These are phyloP conservation scores for Calocybe gambosa DNA, from an alignment of 1,284 basidiomycete genomes.

Conservation along the genomic window DNA sequence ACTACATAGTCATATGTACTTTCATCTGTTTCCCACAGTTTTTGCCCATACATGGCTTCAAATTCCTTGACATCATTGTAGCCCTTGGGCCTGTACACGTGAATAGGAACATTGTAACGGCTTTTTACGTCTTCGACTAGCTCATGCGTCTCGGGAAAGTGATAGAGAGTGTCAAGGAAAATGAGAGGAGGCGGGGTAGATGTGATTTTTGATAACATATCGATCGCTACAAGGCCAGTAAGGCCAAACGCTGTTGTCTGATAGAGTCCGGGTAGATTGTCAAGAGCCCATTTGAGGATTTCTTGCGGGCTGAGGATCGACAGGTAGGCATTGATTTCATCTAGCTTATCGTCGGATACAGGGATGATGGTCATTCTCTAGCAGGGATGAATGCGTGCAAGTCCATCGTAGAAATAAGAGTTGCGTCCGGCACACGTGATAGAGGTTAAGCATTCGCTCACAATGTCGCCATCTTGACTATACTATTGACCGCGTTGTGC, in stretches of 20 bases:
- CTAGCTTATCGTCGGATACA: constrained; percentile 56
- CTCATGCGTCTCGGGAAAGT: constrained; percentile 90
- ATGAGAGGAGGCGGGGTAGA: constrained; percentile 66
- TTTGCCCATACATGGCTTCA: constrained; percentile 75
- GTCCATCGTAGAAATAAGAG: constrained; percentile 1
- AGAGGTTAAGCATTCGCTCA: background rate
- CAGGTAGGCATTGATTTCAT: constrained; percentile 69
- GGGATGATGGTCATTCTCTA: constrained; percentile 30
- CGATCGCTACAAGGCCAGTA: constrained; percentile 85
- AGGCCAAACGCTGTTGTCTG: constrained; percentile 95
- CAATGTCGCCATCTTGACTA: background rate
- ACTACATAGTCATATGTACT: constrained; percentile 88
- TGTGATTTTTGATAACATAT: constrained; percentile 85
- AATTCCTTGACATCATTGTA: constrained; percentile 73
- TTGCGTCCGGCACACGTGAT: background rate
- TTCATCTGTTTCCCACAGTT: constrained; percentile 89
- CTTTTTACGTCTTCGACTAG: constrained; percentile 77
- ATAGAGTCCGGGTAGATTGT: constrained; percentile 72
- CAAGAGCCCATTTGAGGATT: constrained; percentile 79
- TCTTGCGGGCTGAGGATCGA: constrained; percentile 68
- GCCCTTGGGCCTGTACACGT: constrained; percentile 77
- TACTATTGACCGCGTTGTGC: background rate
- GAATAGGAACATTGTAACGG: constrained; percentile 70
- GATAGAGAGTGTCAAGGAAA: constrained; percentile 95
- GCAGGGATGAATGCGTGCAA: constrained; percentile 2